phyloP scores from a whole-genome alignment of 1,284 basidiomycete genomes.

The Chalciporus piperatoides region DNA sequence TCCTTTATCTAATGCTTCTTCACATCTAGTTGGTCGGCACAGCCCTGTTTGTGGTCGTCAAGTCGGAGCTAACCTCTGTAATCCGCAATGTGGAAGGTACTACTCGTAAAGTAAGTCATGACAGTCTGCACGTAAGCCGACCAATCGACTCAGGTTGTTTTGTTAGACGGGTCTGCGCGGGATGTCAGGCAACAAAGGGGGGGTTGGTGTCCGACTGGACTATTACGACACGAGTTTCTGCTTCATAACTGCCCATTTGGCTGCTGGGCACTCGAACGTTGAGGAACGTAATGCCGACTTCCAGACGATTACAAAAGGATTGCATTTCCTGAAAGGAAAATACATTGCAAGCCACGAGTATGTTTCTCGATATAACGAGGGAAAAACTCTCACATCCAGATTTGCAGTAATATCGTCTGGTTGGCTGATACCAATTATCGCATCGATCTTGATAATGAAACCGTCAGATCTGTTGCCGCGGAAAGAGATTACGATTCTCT shows the following conservation, averaged over 20 bases:
- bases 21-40: slow-evolving; percentile 83
- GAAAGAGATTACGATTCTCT: slow-evolving; percentile 70
- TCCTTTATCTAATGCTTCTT: neutral
- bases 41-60: slow-evolving; percentile 84
- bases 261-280: slow-evolving; percentile 87
- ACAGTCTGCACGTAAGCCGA: neutral
- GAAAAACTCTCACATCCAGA: slow-evolving; percentile 9
- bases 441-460: slow-evolving; percentile 81
- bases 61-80: slow-evolving; percentile 68
- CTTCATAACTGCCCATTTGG: slow-evolving; percentile 94
- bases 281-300: slow-evolving; percentile 94
- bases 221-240: slow-evolving; percentile 91
- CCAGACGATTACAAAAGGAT: slow-evolving; percentile 75
- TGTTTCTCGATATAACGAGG: slow-evolving; percentile 26
- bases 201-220: slow-evolving; percentile 89
- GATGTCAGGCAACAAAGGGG: slow-evolving; percentile 97
- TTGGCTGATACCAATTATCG: slow-evolving; percentile 96
- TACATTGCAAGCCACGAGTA: slow-evolving; percentile 89
- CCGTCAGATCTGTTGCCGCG: slow-evolving; percentile 63
- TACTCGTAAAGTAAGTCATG: slow-evolving; percentile 71
- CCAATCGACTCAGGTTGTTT: neutral
- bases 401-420: slow-evolving; percentile 82
- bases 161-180: slow-evolving; percentile 91
- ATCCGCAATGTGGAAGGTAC: slow-evolving; percentile 91
- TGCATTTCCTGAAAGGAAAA: slow-evolving; percentile 88